Percentiles rank a stretch among this genome's conserved stretches.
Evolutionary conservation across 169 alveolate genomes (phyloP).

Genomic region (Cryptosporidium canis): DNA sequence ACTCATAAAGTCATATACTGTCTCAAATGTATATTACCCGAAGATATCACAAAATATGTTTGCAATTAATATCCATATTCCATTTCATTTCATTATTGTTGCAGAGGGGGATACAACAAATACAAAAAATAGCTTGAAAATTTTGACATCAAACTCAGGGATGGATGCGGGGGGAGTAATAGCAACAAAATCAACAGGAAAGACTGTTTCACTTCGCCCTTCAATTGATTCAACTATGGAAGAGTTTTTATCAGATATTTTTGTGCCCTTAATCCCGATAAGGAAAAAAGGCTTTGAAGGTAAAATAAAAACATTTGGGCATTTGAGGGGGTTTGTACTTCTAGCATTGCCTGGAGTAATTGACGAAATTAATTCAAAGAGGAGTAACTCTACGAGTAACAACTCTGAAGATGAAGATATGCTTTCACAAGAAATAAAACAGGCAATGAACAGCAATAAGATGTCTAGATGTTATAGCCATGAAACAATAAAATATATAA

Average conservation of each 20-base stretch:
- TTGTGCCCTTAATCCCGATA: slow-evolving; percentile 77
- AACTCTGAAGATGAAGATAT: slow-evolving; percentile 1
- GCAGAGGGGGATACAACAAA: slow-evolving; percentile 82
- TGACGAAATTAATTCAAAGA: slow-evolving; percentile 27
- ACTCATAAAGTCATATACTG: slow-evolving; percentile 76
- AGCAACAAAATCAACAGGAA: slow-evolving; percentile 17
- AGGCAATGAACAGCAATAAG: slow-evolving; percentile 23
- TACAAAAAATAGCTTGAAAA: slow-evolving; percentile 69
- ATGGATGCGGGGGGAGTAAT: slow-evolving; percentile 58
- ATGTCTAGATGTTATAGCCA: slow-evolving; percentile 59
- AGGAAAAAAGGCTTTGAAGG: slow-evolving; percentile 73
- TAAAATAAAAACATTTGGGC: slow-evolving; percentile 51
- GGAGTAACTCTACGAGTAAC: background rate
- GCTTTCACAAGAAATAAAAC: background rate
- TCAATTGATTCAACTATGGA: slow-evolving; percentile 80
- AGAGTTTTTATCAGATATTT: slow-evolving; percentile 78
- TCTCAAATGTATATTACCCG: slow-evolving; percentile 79
- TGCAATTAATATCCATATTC: slow-evolving; percentile 81
- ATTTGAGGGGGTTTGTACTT: slow-evolving; percentile 51
- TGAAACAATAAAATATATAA: slow-evolving; percentile 20
- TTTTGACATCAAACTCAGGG: slow-evolving; percentile 35
- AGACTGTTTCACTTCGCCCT: slow-evolving; percentile 69
- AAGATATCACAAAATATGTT: slow-evolving; percentile 78
- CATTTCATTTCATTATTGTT: slow-evolving; percentile 83
- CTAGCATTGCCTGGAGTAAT: slow-evolving; percentile 52